Conservation (phyloP, 139 green algal genomes). For the Coccomyxa sp. region DNA sequence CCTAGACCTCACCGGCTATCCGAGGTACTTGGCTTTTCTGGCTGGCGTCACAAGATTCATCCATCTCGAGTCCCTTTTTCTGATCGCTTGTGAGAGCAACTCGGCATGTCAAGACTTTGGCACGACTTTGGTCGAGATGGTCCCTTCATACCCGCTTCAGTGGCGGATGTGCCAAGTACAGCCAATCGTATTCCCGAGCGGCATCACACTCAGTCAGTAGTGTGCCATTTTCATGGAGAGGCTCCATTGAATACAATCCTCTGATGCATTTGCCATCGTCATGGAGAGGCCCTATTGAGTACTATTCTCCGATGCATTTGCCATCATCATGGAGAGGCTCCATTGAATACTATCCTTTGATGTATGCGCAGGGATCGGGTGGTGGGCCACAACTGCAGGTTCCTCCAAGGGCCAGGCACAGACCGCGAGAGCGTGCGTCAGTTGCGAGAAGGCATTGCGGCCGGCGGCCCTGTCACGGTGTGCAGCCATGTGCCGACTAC, state of each 20-base stretch:
- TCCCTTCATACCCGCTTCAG: too few relatives aligned
- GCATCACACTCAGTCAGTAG: too few relatives aligned
- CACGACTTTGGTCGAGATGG: neutral
- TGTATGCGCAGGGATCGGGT: conserved; percentile 35
- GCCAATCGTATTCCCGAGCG: too few relatives aligned
- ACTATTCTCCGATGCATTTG: neutral
- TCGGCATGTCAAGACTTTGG: conserved; percentile 6
- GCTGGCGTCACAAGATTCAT: neutral
- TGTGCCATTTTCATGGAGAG: too few relatives aligned
- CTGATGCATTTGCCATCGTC: neutral
- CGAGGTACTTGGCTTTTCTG: conserved; percentile 21
- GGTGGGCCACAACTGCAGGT: conserved; percentile 52
- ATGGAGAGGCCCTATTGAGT: too few relatives aligned
- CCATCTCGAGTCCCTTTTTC: neutral
- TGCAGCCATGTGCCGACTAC: neutral
- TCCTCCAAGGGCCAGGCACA: conserved; percentile 53
- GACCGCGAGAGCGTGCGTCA: conserved; percentile 20
- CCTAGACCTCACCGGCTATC: conserved; percentile 48
- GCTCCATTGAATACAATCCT: too few relatives aligned
- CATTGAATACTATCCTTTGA: too few relatives aligned
- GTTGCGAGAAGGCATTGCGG: conserved; percentile 35
- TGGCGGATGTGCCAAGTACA: too few relatives aligned
- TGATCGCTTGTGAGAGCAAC: neutral
- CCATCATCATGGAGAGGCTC: too few relatives aligned
- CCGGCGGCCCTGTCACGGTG: conserved; percentile 30